These are phyloP conservation scores for Microcyclosporella mali DNA, from an alignment of 2,329 filamentous ascomycete species.

Conservation along the genomic window DNA sequence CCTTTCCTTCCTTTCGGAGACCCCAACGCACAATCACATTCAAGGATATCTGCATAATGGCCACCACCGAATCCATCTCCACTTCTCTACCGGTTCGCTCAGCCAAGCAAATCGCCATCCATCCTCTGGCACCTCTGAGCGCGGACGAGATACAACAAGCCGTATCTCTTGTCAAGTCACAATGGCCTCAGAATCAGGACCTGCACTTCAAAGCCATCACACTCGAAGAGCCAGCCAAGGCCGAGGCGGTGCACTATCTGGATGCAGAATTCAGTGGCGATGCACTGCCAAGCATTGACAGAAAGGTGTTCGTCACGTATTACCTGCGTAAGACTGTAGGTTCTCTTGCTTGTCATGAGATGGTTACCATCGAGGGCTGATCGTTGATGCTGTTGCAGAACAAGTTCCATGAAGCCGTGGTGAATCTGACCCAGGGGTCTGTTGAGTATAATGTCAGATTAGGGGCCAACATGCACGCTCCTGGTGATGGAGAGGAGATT, in stretches of 20 bases:
- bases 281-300: constrained; percentile 42
- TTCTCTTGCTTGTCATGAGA: neutral
- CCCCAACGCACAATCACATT: neutral
- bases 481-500: constrained; percentile 55
- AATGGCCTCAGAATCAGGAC: constrained; percentile 51
- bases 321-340: constrained; percentile 56
- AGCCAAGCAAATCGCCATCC: constrained; percentile 29
- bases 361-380: neutral
- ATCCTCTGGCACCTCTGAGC: constrained; percentile 56
- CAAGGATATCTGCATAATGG: neutral
- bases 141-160: constrained; percentile 51
- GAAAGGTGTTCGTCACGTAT: constrained; percentile 45
- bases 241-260: constrained; percentile 28
- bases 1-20: neutral
- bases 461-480: constrained; percentile 52
- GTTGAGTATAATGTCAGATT: constrained; percentile 56
- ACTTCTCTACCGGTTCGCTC: constrained; percentile 18
- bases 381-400: constrained; percentile 37
- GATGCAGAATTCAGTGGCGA: constrained; percentile 32
- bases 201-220: constrained; percentile 62
- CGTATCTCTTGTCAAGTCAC: constrained; percentile 44
- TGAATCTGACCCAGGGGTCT: constrained; percentile 46
- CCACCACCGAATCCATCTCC: constrained; percentile 13
- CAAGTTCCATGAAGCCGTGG: constrained; percentile 53
- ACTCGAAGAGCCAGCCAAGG: constrained; percentile 31